phyloP scores from a whole-genome alignment of 1,139 yeast species.

The Debaryomyces psychrophilus region DNA sequence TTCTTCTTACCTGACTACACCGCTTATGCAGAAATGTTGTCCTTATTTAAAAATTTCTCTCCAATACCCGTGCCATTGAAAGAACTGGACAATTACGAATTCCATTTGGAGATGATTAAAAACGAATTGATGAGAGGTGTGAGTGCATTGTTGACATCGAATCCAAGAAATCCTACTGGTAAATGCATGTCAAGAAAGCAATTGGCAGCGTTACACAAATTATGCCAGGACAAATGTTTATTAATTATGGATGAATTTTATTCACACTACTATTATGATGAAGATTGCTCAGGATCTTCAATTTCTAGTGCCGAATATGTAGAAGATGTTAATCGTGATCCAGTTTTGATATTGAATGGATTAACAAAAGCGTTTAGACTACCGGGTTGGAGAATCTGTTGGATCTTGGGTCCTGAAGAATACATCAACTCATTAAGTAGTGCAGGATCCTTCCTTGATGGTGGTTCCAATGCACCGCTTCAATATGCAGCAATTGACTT shows the following conservation, averaged over 20 bases:
- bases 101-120: slow-evolving; percentile 58
- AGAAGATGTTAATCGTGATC: slow-evolving; percentile 62
- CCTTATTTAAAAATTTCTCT: slow-evolving; percentile 65
- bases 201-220: slow-evolving; percentile 53
- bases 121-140: slow-evolving; percentile 64
- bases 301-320: slow-evolving; percentile 59
- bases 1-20: slow-evolving; percentile 72
- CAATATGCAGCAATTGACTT: slow-evolving; percentile 66
- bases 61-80: slow-evolving; percentile 69
- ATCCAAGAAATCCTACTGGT: slow-evolving; percentile 73
- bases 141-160: slow-evolving; percentile 62
- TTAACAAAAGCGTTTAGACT: slow-evolving; percentile 66
- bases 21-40: slow-evolving; percentile 73
- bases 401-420: slow-evolving; percentile 70
- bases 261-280: slow-evolving; percentile 65
- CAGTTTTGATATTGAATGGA: slow-evolving; percentile 66
- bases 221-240: slow-evolving; percentile 61
- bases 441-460: slow-evolving; percentile 67
- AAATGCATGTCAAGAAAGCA: slow-evolving; percentile 57
- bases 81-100: slow-evolving; percentile 62
- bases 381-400: slow-evolving; percentile 73
- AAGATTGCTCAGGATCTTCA: slow-evolving; percentile 59
- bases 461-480: slow-evolving; percentile 68
- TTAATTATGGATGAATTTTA: slow-evolving; percentile 72
- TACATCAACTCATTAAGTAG: slow-evolving; percentile 61